A percentile compares a stretch with the other conserved stretches of the same genome.
Conservation (phyloP, 2,329 filamentous ascomycete species). For the Aspergillus aculeatinus region DNA sequence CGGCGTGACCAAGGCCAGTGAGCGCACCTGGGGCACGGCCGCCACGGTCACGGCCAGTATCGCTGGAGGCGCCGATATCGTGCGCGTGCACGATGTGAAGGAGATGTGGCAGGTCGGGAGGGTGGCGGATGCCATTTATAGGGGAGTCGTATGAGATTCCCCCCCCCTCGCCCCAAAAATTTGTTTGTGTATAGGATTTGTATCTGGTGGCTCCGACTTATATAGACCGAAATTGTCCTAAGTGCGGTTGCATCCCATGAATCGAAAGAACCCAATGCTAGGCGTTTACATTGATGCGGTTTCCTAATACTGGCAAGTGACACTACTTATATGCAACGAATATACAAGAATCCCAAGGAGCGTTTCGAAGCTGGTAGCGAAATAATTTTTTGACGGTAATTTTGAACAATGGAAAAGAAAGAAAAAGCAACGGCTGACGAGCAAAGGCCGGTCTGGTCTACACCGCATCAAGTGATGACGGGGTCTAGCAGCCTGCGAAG, state of each 20-base stretch:
- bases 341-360: constrained; percentile 18
- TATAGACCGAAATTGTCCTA: not conserved
- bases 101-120: constrained; percentile 82
- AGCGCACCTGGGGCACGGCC: constrained; percentile 81
- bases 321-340: constrained; percentile 10
- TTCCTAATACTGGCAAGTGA: constrained; percentile 1
- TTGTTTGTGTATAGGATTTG: not conserved
- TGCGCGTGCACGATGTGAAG: constrained; percentile 84
- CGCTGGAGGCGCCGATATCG: constrained; percentile 83
- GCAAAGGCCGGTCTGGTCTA: not conserved
- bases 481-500: not conserved
- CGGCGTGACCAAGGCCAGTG: constrained; percentile 66
- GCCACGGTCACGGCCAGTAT: constrained; percentile 84
- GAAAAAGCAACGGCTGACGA: constrained; percentile 1
- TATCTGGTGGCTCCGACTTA: not conserved
- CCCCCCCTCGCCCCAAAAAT: not conserved
- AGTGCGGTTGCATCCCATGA: not conserved
- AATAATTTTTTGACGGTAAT: constrained; percentile 2
- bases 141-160: constrained; percentile 32
- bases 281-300: not conserved
- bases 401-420: constrained; percentile 7
- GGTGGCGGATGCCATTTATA: constrained; percentile 93
- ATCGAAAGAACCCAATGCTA: not conserved
- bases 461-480: not conserved
- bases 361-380: not conserved